Evolutionary conservation across 352 stramenopile species (phyloP), one percentile per base, ranked within the genome.

Genomic region (Phytophthora tentaculata): DNA sequence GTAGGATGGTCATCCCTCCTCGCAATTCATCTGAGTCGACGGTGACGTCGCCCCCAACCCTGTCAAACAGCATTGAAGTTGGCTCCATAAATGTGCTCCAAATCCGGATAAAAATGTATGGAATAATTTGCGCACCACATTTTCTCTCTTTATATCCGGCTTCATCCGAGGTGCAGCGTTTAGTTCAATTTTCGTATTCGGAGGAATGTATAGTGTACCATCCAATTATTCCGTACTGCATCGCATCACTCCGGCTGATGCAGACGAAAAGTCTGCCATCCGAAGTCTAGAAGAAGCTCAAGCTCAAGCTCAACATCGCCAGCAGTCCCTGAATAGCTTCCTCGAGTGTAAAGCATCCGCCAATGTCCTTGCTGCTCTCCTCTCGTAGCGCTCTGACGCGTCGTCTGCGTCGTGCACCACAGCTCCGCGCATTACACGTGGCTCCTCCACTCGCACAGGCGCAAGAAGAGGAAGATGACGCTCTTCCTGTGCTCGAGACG

Each of bases 401-500:
- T 26, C 65, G 50, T 50, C 44, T 61, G 26, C 58, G 39, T 9
- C 41, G 10, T 26, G 16, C 37, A 2, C 57, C 23, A 8, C 41
- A 44, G 35, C 22, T 54, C 24, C 69, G 57, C 16, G 44, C 41
- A 13, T 19, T 70, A 6, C 68, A 70, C 28, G 50, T n/a, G 12
- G 54, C 49, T 20, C 48, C 47, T 23, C 23, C 57, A 9, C 67
- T 73, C 9, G 7, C 47, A 0, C 67, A 79, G 23, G 71, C 61
- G 6, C 61, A 70, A 39, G 44, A 44, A n/a, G 67, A 70, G 22
- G 58, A 56, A 17, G 54, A 67, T 6, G 59, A 76, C 50, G 65
- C 63, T 24, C 45, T 69, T 3, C 53, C 59, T 0, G 72, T 77
- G 24, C 66, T 74, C 26, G 74, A 88, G 56, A 92, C 80, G 23